phyloP scores from a whole-genome alignment of 257 asterid species.

The Oldenlandia corymbosa region DNA sequence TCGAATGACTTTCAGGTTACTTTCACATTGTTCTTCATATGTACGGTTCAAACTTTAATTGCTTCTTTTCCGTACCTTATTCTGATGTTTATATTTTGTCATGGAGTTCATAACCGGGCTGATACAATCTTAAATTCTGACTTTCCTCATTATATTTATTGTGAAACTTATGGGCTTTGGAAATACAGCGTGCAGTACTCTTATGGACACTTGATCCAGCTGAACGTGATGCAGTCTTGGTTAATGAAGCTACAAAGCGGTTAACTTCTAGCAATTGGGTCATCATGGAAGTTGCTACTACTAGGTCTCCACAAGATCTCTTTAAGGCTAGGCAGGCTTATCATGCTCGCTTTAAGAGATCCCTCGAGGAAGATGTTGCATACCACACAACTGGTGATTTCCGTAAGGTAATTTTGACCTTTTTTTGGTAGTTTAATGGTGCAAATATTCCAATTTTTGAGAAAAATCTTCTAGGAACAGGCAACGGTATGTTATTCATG shows the following conservation, averaged over 20 bases:
- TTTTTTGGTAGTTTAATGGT: background rate
- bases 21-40: constrained; percentile 3
- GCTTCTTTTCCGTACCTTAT: background rate
- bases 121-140: background rate
- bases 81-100: background rate
- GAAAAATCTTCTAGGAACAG: background rate
- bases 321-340: constrained; percentile 63
- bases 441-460: background rate
- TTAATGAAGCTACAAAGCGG: constrained; percentile 64
- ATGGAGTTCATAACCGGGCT: background rate
- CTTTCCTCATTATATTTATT: background rate
- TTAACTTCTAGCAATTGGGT: constrained; percentile 49
- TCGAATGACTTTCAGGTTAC: constrained; percentile 72
- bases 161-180: background rate
- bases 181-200: constrained; percentile 51
- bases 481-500: background rate
- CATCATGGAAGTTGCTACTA: constrained; percentile 74
- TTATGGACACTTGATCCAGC: constrained; percentile 77
- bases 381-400: constrained; percentile 68
- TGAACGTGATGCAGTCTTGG: constrained; percentile 72
- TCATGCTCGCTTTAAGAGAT: constrained; percentile 64
- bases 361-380: constrained; percentile 91
- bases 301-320: constrained; percentile 62
- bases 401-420: constrained; percentile 51
- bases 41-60: background rate